Evolutionary conservation across 352 stramenopile species (phyloP).

Genomic region (Stephanocyclus meneghinianus): DNA sequence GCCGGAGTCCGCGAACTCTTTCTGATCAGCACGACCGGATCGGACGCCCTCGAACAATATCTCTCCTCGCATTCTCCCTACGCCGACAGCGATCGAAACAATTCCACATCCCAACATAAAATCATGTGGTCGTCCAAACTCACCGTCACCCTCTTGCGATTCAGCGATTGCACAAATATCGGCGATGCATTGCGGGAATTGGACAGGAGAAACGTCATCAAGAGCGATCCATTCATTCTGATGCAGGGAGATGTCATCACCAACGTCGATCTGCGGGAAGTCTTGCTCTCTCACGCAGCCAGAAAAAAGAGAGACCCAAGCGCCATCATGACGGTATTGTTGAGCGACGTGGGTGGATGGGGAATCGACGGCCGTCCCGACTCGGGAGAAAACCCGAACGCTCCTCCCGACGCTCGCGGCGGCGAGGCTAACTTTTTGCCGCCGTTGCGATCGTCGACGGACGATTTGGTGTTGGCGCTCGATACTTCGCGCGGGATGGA

Average conservation of each 20-base stretch:
- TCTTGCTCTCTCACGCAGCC: conserved; percentile 64
- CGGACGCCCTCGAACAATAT: conserved; percentile 88
- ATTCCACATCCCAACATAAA: conserved; percentile 51
- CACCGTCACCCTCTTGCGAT: conserved; percentile 26
- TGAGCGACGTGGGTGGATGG: conserved; percentile 86
- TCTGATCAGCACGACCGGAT: conserved; percentile 90
- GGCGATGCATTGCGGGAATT: conserved; percentile 95
- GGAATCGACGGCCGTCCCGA: conserved; percentile 22
- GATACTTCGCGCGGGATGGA: conserved; percentile 50
- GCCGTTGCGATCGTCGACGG: conserved; percentile 49
- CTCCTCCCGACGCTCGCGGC: neutral
- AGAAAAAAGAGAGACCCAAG: conserved; percentile 86
- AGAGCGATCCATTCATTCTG: conserved; percentile 96
- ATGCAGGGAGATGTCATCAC: conserved; percentile 95
- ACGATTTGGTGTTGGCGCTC: conserved; percentile 80
- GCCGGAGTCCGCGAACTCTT: conserved; percentile 94
- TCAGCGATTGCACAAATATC: conserved; percentile 86
- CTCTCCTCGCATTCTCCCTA: conserved; percentile 53
- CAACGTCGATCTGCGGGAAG: conserved; percentile 88
- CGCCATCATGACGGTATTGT: conserved; percentile 94
- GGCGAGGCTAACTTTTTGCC: conserved; percentile 29
- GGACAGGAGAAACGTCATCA: conserved; percentile 90
- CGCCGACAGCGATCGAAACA: conserved; percentile 4
- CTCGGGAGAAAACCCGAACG: conserved; percentile 11
- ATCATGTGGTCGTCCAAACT: conserved; percentile 70